Conservation (phyloP, 1,284 basidiomycete genomes). For the Gomphus bonarii region DNA sequence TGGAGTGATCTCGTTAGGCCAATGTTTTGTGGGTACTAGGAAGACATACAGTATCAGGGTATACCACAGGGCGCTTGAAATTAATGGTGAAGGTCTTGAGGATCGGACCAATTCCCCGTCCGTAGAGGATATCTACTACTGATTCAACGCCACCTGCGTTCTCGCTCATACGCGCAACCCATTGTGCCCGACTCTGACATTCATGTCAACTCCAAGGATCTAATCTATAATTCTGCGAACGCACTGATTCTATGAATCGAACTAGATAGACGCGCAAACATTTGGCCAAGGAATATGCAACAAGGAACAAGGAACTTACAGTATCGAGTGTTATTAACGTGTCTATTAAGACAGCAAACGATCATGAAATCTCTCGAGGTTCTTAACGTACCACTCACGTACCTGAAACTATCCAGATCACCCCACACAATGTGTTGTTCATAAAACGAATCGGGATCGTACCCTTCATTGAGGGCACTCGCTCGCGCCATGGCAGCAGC, state of each 20-base stretch:
- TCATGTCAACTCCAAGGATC: not conserved
- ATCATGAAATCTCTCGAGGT: not conserved
- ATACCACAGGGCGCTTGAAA: conserved; percentile 58
- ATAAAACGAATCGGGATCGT: conserved; percentile 54
- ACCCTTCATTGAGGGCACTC: conserved; percentile 38
- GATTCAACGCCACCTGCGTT: conserved; percentile 47
- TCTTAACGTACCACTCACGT: not conserved
- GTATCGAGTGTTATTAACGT: conserved; percentile 70
- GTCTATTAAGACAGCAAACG: conserved; percentile 29
- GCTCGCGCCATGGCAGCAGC: conserved; percentile 26
- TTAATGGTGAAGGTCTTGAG: conserved; percentile 58
- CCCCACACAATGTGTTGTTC: conserved; percentile 70
- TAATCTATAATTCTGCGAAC: conserved; percentile 12
- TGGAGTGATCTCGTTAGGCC: not conserved
- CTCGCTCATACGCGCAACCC: conserved; percentile 45
- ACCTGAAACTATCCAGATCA: conserved; percentile 65
- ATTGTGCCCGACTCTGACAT: conserved; percentile 48
- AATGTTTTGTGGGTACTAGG: conserved; percentile 12
- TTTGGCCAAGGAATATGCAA: not conserved
- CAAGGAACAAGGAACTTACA: conserved; percentile 39
- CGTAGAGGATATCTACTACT: conserved; percentile 45
- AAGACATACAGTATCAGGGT: conserved; percentile 52
- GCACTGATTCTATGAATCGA: conserved; percentile 60
- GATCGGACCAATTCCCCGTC: conserved; percentile 55
- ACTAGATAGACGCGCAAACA: not conserved